Base-by-base conservation (phyloP, 805 yeast species). In the Brettanomyces bruxellensis region DNA sequence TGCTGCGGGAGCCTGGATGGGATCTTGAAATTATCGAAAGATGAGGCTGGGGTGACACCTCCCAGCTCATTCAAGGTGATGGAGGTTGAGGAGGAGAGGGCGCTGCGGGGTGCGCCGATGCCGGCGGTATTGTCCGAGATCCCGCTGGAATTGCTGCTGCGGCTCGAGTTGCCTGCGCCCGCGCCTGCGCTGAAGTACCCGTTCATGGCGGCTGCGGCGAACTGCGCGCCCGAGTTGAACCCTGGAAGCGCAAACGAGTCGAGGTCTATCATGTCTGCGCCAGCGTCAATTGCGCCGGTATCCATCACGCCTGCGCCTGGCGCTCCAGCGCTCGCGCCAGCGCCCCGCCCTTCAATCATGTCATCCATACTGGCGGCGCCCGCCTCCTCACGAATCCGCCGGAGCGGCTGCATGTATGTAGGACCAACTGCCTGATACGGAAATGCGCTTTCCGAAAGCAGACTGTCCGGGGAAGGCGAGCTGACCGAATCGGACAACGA, bases 201-300 rank as follows among this genome's bases (percentile, higher is more conserved):
- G 18, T 42, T 36, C 45, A 42, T 42, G 7, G 45, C 45, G 18
- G 45, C 45, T 25, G 45, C 24, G 28, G 40, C 45, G 14, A 42
- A 35, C 40, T 42, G 39, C 6, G 45, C 45, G 6, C 45, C 40
- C 6, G 45, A 42, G 24, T 34, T n/a, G 22, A 42, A 42, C 14
- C 40, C 40, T 5, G 34, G 18, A 1, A 42, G 34, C 18, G 32
- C 44, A 14, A 23, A 13, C 43, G 34, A 13, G n/a, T 41, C 38
- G n/a, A 41, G 34, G 14, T 34, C 37, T 24, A 40, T 18, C 43
- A 41, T 41, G 18, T 18, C 18, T 18, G 18, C 18, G 18, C 18
- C 18, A 18, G 18, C 18, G 18, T 18, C 18, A 18, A 18, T 18
- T 18, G 18, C 18, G 18, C 18, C 18, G 18, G 18, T 18, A 18